Percentiles rank a stretch among this genome's conserved stretches.
Evolutionary conservation across 495 filamentous ascomycete genomes (phyloP).

Genomic region (Thozetella sp.): DNA sequence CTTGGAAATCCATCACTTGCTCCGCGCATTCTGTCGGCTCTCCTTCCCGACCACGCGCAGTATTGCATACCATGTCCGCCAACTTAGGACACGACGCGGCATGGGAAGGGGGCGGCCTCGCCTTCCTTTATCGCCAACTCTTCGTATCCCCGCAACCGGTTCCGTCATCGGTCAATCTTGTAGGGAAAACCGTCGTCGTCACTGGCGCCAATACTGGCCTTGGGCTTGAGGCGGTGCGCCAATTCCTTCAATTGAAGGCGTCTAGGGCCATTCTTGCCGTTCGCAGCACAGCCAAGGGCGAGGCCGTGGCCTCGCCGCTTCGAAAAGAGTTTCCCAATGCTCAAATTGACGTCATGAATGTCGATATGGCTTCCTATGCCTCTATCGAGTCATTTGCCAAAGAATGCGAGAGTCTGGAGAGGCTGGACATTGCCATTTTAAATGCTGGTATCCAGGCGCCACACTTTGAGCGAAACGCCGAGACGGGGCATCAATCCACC

Average conservation of each 20-base stretch:
- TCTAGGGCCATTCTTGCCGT: conserved; percentile 46
- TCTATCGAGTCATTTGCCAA: conserved; percentile 44
- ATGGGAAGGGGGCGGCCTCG: neutral
- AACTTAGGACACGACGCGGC: neutral
- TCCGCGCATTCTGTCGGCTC: too few species aligned
- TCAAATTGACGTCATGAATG: conserved; percentile 42
- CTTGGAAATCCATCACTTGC: too few species aligned
- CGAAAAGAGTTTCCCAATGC: conserved; percentile 30
- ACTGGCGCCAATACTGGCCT: conserved; percentile 56
- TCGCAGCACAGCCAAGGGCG: conserved; percentile 45
- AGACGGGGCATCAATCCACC: conserved; percentile 42
- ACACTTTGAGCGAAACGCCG: conserved; percentile 25
- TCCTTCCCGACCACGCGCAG: too few species aligned
- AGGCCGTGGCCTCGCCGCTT: conserved; percentile 37
- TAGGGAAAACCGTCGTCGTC: conserved; percentile 33
- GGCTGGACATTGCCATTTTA: conserved; percentile 48
- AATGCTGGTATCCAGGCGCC: conserved; percentile 48
- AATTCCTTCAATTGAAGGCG: conserved; percentile 41
- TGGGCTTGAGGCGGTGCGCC: conserved; percentile 49
- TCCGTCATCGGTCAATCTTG: neutral
- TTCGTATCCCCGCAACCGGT: neutral
- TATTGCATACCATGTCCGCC: neutral
- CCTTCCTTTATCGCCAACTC: neutral
- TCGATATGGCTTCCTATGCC: conserved; percentile 51
- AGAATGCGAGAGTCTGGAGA: conserved; percentile 29